Conservation (phyloP, 2,329 filamentous ascomycete species). For the Colletotrichum chlorophyti region DNA sequence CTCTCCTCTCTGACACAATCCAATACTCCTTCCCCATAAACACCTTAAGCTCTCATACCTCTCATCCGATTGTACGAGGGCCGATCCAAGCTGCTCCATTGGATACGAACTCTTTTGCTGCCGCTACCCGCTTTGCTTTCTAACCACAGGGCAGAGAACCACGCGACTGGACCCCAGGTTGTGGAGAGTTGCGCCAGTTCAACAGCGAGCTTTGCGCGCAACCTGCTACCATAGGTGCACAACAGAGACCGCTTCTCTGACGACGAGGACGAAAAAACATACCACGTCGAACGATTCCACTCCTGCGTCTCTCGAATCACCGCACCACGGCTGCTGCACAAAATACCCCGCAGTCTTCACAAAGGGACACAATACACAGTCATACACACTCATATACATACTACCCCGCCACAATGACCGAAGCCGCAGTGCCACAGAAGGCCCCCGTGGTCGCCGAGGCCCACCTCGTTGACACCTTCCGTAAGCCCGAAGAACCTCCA, state of each 20-base stretch:
- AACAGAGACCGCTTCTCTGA: conserved; percentile 11
- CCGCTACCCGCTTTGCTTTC: conserved; percentile 23
- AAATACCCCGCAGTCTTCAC: conserved; percentile 29
- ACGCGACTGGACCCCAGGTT: conserved; percentile 20
- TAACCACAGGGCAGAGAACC: conserved; percentile 15
- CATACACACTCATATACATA: conserved; percentile 26
- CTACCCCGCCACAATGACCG: conserved; percentile 49
- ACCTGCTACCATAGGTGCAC: conserved; percentile 7
- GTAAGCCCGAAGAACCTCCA: conserved; percentile 50
- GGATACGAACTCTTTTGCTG: conserved; percentile 8
- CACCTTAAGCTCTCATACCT: not conserved
- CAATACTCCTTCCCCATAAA: not conserved
- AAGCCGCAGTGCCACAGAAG: conserved; percentile 47
- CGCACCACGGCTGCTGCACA: conserved; percentile 20
- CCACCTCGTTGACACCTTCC: conserved; percentile 77
- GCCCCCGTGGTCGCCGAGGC: conserved; percentile 74
- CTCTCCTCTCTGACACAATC: not conserved
- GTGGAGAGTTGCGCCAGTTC: conserved; percentile 26
- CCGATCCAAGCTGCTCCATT: not conserved
- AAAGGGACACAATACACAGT: conserved; percentile 30
- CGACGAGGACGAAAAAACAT: conserved; percentile 12
- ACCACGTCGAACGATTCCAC: conserved; percentile 21
- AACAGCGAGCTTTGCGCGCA: conserved; percentile 10
- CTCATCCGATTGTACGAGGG: not conserved
- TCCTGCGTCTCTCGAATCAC: conserved; percentile 13